Percentiles rank a stretch among this genome's conserved stretches.
These are phyloP conservation scores for Cladosporium sp. DNA, from an alignment of 2,329 filamentous ascomycete genomes.

Conservation along the genomic window DNA sequence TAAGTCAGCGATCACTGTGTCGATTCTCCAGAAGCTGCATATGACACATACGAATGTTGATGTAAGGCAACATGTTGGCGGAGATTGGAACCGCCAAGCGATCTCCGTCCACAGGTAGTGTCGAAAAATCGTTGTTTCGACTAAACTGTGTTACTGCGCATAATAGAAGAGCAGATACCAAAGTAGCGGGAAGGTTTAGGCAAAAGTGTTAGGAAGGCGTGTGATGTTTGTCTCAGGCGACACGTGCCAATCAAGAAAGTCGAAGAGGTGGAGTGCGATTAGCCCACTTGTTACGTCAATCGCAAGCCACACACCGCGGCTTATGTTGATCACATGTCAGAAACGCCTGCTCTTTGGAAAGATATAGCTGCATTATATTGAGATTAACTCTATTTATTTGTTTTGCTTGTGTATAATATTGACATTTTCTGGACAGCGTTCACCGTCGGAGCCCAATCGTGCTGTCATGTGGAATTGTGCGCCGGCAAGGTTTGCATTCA, in stretches of 20 bases:
- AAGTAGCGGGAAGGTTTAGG: neutral
- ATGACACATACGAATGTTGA: conserved; percentile 54
- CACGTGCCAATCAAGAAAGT: conserved; percentile 11
- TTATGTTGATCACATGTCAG: conserved; percentile 1
- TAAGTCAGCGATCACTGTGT: conserved; percentile 14
- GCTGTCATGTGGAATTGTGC: too few species aligned
- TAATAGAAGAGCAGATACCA: neutral
- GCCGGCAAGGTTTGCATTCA: too few species aligned
- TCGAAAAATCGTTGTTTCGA: too few species aligned
- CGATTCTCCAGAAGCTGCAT: neutral
- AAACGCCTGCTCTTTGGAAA: neutral
- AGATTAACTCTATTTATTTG: too few species aligned
- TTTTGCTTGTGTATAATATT: too few species aligned
- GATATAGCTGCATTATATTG: too few species aligned
- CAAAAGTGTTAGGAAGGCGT: neutral
- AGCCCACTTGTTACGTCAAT: neutral
- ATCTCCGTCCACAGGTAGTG: neutral
- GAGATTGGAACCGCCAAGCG: neutral
- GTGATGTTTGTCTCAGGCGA: conserved; percentile 5
- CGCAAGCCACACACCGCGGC: neutral
- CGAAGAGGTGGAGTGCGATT: neutral
- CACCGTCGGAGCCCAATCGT: too few species aligned
- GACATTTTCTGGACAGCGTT: too few species aligned
- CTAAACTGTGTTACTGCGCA: too few species aligned
- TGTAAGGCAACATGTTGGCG: conserved; percentile 57